Evolutionary conservation across 495 filamentous ascomycete species (phyloP).

Genomic region (Aspergillus wentii): DNA sequence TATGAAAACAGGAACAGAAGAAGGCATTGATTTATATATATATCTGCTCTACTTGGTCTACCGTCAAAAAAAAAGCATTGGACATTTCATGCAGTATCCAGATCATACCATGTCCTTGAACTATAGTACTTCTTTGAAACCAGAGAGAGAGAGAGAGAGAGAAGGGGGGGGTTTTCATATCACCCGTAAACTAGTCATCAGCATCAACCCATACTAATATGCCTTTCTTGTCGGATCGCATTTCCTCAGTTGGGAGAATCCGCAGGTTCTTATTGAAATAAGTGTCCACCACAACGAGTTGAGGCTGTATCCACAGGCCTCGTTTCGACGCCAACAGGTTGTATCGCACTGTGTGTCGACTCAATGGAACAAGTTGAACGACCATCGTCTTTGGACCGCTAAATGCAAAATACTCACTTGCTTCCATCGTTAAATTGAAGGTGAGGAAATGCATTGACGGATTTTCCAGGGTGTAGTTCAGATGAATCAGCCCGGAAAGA

Average conservation of each 20-base stretch:
- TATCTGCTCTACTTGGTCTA: too few species aligned
- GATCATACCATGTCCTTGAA: too few species aligned
- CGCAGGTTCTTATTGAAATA: conserved; percentile 85
- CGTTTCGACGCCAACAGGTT: conserved; percentile 53
- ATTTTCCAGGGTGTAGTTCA: conserved; percentile 82
- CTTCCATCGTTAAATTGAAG: conserved; percentile 88
- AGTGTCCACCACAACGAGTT: conserved; percentile 73
- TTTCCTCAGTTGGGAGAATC: conserved; percentile 66
- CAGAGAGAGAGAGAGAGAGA: too few species aligned
- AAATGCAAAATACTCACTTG: conserved; percentile 88
- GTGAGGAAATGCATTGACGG: conserved; percentile 90
- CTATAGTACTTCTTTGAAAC: too few species aligned
- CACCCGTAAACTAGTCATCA: conserved; percentile 30
- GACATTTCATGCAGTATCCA: too few species aligned
- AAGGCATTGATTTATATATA: too few species aligned
- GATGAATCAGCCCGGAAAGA: conserved; percentile 41
- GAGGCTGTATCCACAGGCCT: conserved; percentile 67
- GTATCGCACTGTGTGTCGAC: conserved; percentile 64
- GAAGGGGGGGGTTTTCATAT: too few species aligned
- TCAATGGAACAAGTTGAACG: conserved; percentile 74
- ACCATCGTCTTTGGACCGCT: conserved; percentile 77
- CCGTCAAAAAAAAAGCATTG: too few species aligned
- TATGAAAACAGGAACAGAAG: too few species aligned
- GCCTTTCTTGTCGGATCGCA: conserved; percentile 69
- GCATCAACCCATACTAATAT: conserved; percentile 62